Evolutionary conservation across 2,329 filamentous ascomycete species (phyloP).

Genomic region (Gnomoniopsis sp.): DNA sequence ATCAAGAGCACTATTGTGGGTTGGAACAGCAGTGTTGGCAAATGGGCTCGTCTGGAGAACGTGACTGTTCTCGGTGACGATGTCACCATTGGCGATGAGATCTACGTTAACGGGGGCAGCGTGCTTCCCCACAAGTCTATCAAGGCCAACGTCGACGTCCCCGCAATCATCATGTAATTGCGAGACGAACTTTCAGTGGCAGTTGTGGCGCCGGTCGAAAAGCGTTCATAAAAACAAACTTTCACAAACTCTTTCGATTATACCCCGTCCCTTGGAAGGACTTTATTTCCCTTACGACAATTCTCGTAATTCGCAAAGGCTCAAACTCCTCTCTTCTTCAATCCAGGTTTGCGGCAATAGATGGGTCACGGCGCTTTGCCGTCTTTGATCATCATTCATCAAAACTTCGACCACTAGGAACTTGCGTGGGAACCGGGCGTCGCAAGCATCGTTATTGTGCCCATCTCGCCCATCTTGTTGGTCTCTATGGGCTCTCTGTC

Average conservation of each 20-base stretch:
- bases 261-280: neutral
- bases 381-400: neutral
- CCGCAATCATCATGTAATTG: slow-evolving; percentile 64
- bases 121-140: slow-evolving; percentile 98
- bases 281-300: neutral
- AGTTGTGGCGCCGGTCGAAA: neutral
- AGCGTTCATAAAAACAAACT: neutral
- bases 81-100: slow-evolving; percentile 95
- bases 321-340: slow-evolving; percentile 8
- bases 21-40: slow-evolving; percentile 95
- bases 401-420: neutral
- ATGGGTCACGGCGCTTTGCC: neutral
- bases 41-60: slow-evolving; percentile 95
- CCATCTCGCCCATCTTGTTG: neutral
- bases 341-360: slow-evolving; percentile 1
- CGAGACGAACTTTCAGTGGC: neutral
- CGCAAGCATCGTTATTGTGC: slow-evolving; percentile 2
- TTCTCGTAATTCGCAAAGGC: slow-evolving; percentile 4
- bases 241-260: neutral
- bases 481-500: neutral
- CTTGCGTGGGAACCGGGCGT: slow-evolving; percentile 5
- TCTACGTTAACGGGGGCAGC: slow-evolving; percentile 96
- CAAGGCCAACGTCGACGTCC: slow-evolving; percentile 91
- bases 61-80: slow-evolving; percentile 97
- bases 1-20: slow-evolving; percentile 98